Evolutionary conservation across 2,329 filamentous ascomycete genomes (phyloP), one percentile per base, ranked within the genome.

Genomic region (Coniochaeta sp.): DNA sequence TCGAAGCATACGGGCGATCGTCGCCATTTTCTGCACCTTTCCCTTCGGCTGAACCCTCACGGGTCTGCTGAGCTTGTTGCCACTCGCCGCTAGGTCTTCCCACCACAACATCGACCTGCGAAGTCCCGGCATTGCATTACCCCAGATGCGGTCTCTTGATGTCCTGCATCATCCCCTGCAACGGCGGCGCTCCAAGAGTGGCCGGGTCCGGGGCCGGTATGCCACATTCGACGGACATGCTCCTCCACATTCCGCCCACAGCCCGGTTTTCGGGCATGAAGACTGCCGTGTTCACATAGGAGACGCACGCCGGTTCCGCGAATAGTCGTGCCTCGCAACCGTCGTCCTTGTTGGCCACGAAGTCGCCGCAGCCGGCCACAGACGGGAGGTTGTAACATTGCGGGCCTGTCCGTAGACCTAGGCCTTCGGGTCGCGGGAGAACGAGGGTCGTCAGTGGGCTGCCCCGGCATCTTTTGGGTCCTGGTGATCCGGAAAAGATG

Each of bases 271-370:
- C 72, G 2, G 70, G 70, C 36, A 70, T 67, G 57, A 75, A 76
- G 1, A 75, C 73, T 12, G 71, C 73, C 19, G 73, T 63, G 57
- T 75, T 75, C 7, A 69, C 59, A 40, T 72, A 76, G 36, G 63
- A 68, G 19, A 62, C 55, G 58, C 74, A 76, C 22, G 67, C 65
- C 1, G 65, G 66, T 61, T 76, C 73, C 28, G 65, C 67, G 59
- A 75, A 76, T 22, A 76, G 60, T 14, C 69, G 66, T 17, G 72
- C 74, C 65, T 74, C 64, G 60, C 74, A 75, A 1, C 73, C 74
- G 60, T 74, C 72, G 24, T 66, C 69, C 64, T 73, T 72, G 59
- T 72, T 74, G 36, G 69, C 73, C 40, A 70, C 28, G 58, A 76
- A 75, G 28, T 61, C 67, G 14, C 66, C 74, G 62, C 74, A 76